Conservation (phyloP, 2,329 filamentous ascomycete genomes). For the Ophidiomyces ophidiicola region DNA sequence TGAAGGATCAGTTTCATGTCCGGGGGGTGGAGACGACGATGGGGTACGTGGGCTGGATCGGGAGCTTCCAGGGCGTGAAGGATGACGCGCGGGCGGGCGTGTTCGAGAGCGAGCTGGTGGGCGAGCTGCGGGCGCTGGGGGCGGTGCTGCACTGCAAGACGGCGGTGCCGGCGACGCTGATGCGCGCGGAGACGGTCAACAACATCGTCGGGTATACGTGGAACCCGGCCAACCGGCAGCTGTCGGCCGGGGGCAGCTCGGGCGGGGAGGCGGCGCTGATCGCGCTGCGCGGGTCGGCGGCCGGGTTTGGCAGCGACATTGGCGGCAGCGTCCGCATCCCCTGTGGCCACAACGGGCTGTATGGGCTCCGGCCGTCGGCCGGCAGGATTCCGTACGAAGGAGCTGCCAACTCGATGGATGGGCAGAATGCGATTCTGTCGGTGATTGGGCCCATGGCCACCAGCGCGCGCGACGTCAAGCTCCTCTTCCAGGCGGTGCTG, state of each 20-base stretch:
- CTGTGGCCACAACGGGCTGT: slow-evolving; percentile 48
- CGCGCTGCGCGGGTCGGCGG: slow-evolving; percentile 41
- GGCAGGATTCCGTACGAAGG: slow-evolving; percentile 46
- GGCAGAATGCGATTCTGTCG: slow-evolving; percentile 51
- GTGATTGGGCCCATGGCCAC: slow-evolving; percentile 53
- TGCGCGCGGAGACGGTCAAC: slow-evolving; percentile 50
- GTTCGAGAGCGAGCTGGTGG: slow-evolving; percentile 48
- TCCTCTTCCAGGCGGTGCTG: slow-evolving; percentile 47
- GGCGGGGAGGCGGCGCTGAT: slow-evolving; percentile 48
- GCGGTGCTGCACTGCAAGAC: slow-evolving; percentile 47
- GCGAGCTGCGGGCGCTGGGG: slow-evolving; percentile 41
- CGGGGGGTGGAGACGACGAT: slow-evolving; percentile 14
- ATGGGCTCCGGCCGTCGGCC: slow-evolving; percentile 43
- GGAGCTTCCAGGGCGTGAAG: slow-evolving; percentile 45
- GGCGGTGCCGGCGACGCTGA: slow-evolving; percentile 43
- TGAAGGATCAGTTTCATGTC: slow-evolving; percentile 21
- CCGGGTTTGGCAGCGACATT: slow-evolving; percentile 48
- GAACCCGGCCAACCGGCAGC: slow-evolving; percentile 45
- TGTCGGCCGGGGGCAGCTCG: slow-evolving; percentile 46
- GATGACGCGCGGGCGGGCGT: slow-evolving; percentile 39
- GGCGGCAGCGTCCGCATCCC: slow-evolving; percentile 46
- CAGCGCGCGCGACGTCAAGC: slow-evolving; percentile 41
- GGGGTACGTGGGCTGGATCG: slow-evolving; percentile 29
- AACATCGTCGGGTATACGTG: slow-evolving; percentile 48
- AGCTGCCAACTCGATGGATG: slow-evolving; percentile 52